Conservation (phyloP, 768 basidiomycete genomes). For the Hypholoma fasciculare region DNA sequence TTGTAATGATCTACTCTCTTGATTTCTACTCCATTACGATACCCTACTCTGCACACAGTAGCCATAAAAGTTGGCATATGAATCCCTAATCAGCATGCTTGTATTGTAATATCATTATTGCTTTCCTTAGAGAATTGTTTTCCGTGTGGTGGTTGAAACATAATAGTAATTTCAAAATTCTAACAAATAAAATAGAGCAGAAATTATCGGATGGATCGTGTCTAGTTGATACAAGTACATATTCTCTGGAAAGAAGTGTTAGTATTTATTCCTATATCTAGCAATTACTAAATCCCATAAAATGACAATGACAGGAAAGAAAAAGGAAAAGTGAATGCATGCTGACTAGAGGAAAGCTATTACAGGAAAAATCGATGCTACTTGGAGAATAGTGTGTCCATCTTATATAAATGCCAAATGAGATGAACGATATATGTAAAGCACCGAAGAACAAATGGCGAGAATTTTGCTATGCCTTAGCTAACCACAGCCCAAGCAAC, state of each 20-base stretch:
- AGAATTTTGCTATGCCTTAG: conserved; percentile 41
- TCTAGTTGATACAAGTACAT: no score
- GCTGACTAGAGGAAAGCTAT: no score
- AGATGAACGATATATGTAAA: no score
- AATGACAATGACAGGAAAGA: no score
- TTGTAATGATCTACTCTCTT: background rate
- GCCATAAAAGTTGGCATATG: conserved; percentile 6
- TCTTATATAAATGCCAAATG: no score
- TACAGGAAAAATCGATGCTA: no score
- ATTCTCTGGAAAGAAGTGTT: no score
- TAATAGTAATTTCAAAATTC: background rate
- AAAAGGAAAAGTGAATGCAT: no score
- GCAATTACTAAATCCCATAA: no score
- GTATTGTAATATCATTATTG: conserved; percentile 12
- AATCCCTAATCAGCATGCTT: conserved; percentile 5
- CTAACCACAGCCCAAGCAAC: conserved; percentile 66
- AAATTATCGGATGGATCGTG: no score
- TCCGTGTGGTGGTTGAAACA: background rate
- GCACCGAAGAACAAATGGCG: background rate
- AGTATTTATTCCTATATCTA: no score
- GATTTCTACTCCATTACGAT: background rate
- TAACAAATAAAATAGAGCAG: background rate
- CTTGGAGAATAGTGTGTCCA: no score
- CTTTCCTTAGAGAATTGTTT: conserved; percentile 5
- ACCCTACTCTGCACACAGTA: conserved; percentile 4